Evolutionary conservation across 2,329 filamentous ascomycete genomes (phyloP).

Genomic region (Didymosphaeria variabile): DNA sequence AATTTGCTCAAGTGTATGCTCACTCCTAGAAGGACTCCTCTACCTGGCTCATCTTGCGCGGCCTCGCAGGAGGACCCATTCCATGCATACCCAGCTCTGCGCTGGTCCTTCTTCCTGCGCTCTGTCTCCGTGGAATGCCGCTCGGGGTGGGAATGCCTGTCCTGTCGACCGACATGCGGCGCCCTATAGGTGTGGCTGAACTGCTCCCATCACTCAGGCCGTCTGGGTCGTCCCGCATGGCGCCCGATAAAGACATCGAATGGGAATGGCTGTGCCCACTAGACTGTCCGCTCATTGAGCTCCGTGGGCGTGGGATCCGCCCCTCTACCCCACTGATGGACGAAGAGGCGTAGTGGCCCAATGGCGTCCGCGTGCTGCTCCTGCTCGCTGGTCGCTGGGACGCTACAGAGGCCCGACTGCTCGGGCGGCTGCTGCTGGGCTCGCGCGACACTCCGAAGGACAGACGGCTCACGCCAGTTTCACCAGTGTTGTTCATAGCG

Average conservation of each 20-base stretch:
- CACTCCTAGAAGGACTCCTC: constrained; percentile 63
- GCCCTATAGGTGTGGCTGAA: constrained; percentile 54
- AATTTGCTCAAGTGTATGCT: constrained; percentile 7
- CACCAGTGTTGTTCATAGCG: constrained; percentile 32
- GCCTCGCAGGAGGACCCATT: constrained; percentile 58
- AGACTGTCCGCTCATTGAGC: constrained; percentile 72
- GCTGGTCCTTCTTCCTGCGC: constrained; percentile 54
- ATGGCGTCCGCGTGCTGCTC: constrained; percentile 71
- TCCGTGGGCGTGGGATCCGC: constrained; percentile 66
- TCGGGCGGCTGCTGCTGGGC: constrained; percentile 67
- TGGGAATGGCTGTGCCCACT: constrained; percentile 45
- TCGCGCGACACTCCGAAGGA: constrained; percentile 58
- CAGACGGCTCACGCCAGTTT: constrained; percentile 54
- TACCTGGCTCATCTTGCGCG: constrained; percentile 60
- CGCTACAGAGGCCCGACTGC: constrained; percentile 68
- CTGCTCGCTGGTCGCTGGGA: constrained; percentile 66
- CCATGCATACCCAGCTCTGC: constrained; percentile 52
- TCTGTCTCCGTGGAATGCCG: constrained; percentile 61
- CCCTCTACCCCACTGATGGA: constrained; percentile 57
- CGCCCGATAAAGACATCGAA: constrained; percentile 38
- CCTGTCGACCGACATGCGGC: constrained; percentile 55
- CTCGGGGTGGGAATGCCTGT: constrained; percentile 61
- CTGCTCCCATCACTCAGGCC: constrained; percentile 47
- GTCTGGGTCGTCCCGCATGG: constrained; percentile 60
- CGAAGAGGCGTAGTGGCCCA: constrained; percentile 63